Conservation (phyloP, 345 rosid genomes). For the Pelargonium nanum region DNA sequence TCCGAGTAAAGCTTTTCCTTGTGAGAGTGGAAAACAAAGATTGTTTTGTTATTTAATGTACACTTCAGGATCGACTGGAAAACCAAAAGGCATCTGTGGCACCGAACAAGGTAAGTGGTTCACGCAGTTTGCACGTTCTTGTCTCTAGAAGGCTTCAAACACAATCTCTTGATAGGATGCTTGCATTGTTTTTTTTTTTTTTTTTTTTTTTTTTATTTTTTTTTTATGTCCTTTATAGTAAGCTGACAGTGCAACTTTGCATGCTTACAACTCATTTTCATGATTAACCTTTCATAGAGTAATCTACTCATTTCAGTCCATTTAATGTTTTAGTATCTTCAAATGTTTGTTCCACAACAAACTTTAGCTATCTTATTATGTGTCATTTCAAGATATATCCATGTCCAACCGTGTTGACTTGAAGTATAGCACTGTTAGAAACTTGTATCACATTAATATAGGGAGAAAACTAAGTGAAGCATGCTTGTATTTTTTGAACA, state of each 20-base stretch:
- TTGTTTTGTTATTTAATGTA: conserved; percentile 72
- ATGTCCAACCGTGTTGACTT: not conserved
- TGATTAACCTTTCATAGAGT: not conserved
- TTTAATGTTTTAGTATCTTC: not conserved
- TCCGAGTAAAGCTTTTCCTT: conserved; percentile 37
- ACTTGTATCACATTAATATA: not conserved
- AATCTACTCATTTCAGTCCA: not conserved
- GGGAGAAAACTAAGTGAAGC: not conserved
- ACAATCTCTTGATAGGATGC: not conserved
- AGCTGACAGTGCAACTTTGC: not conserved
- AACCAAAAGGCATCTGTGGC: conserved; percentile 88
- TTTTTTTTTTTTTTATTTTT: not conserved
- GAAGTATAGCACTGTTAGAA: not conserved
- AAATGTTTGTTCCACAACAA: not conserved
- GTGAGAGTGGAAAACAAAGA: conserved; percentile 36
- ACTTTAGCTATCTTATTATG: not conserved
- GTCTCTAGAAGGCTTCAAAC: not conserved
- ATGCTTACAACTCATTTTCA: not conserved
- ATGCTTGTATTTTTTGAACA: not conserved
- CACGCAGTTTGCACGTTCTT: not conserved
- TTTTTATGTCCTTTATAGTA: not conserved
- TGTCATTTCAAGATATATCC: not conserved
- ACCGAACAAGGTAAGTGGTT: conserved; percentile 60
- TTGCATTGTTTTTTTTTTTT: not conserved
- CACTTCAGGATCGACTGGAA: conserved; percentile 92